Evolutionary conservation across 2,329 filamentous ascomycete species (phyloP), one percentile per base, ranked within the genome.

Genomic region (Fusarium nodosum): DNA sequence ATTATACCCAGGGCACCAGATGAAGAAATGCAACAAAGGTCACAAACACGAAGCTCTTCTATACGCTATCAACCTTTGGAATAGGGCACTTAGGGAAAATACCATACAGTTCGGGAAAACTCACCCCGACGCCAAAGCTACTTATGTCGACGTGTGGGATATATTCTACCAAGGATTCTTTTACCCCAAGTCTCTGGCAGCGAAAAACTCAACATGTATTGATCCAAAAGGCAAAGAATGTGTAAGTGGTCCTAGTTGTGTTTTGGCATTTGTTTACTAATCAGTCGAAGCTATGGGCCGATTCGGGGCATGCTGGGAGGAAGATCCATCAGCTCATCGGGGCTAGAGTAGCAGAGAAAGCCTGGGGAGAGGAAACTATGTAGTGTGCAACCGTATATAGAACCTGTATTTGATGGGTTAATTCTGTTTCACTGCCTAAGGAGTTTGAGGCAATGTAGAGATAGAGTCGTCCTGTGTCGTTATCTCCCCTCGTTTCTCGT

Each of bases 81-180:
- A 60, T 4, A 22, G 12, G 2, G 7, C 15, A 15, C 26, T 60
- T 0, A 36, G 24, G 5, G 7, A 44, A 33, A 59, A 51, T 1
- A 60, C 20, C 3, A 7, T 36, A 5, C 9, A 20, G 2, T 60
- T 60, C 8, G 36, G 15, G 1, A 11, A 22, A 10, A 3, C 24
- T 5, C 58, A 60, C 26, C 6, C 5, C 0, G 44, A 60, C 15
- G 36, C 58, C 2, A 34, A 31, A 2, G 44, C 26, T 7, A 10
- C 5, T 0, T 51, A 22, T 2, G 28, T 60, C 2, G 58, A 60
- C 15, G 5, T 60, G 11, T 60, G 58, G 58, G 55, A 60, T 28
- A 36, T 60, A 13, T 60, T 60, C 26, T 60, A 60, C 34, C 28
- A 11, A 28, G 9, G 9, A 15, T 59, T 60, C 30, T 18, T 60